Evolutionary conservation across 2,329 filamentous ascomycete species (phyloP), one percentile per base, ranked within the genome.

Genomic region (Aspergillus pseudonomiae): DNA sequence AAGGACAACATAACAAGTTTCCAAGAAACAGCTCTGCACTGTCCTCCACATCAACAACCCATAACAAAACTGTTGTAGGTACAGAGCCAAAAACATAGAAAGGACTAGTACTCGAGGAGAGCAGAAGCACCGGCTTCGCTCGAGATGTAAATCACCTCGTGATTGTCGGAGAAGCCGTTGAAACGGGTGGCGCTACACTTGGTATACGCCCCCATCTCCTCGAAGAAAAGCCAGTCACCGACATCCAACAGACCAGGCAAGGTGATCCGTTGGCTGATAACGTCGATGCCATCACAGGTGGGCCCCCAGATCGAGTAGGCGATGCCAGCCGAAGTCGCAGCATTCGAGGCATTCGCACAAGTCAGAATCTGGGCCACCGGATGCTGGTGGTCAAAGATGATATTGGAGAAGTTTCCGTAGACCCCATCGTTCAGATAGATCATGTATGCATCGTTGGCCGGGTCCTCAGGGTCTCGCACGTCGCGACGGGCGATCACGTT

Each of bases 221-320:
- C 93, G 80, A 99, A 99, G 83, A 96, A 99, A 60, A 99, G 85
- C 95, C 95, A 99, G 79, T 99, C 95, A 59, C 95, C 95, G 9
- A 97, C 92, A 74, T 97, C 90, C 50, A 99, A 83, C 55, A 91
- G 86, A 59, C 91, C 88, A 39, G 88, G 82, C 73, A 97, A 92
- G 66, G 85, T 87, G 78, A 91, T 92, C 75, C 89, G 91, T 77
- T 92, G 88, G 57, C 91, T 88, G 80, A 99, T 96, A 78, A 93
- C 91, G 80, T 99, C 95, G 73, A 99, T 98, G 65, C 95, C 94
- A 76, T 99, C 95, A 76, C 95, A 99, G 19, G 95, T 98, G 1
- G 95, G 95, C 6, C 95, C 95, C 94, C 95, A 99, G 80, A 99
- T 91, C 26, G 93, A 97, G 81, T 99, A 98, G 76, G 96, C 91